Evolutionary conservation across 2,329 filamentous ascomycete genomes (phyloP).

Genomic region (Aureobasidium vineae): DNA sequence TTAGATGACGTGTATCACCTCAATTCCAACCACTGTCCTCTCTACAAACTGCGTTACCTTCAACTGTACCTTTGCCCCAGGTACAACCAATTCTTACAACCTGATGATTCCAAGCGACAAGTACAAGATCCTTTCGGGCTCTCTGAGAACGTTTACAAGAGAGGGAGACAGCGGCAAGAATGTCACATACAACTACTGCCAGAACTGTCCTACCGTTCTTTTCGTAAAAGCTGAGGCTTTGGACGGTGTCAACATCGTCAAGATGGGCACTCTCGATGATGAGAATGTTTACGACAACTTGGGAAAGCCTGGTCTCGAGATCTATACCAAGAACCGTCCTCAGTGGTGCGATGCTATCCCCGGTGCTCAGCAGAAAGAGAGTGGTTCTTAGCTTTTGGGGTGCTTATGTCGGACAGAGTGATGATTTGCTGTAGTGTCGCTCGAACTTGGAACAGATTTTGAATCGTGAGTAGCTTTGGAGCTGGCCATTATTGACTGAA

Average conservation of each 20-base stretch:
- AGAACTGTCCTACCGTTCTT: conserved; percentile 36
- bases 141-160: conserved; percentile 32
- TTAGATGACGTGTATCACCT: background rate
- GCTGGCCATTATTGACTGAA: background rate
- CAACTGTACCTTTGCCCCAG: background rate
- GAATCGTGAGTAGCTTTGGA: background rate
- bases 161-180: conserved; percentile 37
- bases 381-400: background rate
- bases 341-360: conserved; percentile 33
- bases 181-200: conserved; percentile 36
- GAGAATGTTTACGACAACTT: conserved; percentile 29
- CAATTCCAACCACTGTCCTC: background rate
- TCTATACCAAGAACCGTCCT: conserved; percentile 37
- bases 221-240: conserved; percentile 33
- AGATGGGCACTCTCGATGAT: conserved; percentile 39
- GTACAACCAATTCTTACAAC: conserved; percentile 37
- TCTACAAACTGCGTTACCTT: background rate
- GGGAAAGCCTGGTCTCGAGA: conserved; percentile 33
- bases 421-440: background rate
- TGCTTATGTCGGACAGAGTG: background rate
- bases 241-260: conserved; percentile 34
- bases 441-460: background rate
- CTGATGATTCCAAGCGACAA: conserved; percentile 33
- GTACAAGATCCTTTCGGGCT: conserved; percentile 35
- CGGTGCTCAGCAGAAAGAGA: conserved; percentile 34